Base-by-base conservation (phyloP, 441 rosid species). In the Manihot esculenta region DNA sequence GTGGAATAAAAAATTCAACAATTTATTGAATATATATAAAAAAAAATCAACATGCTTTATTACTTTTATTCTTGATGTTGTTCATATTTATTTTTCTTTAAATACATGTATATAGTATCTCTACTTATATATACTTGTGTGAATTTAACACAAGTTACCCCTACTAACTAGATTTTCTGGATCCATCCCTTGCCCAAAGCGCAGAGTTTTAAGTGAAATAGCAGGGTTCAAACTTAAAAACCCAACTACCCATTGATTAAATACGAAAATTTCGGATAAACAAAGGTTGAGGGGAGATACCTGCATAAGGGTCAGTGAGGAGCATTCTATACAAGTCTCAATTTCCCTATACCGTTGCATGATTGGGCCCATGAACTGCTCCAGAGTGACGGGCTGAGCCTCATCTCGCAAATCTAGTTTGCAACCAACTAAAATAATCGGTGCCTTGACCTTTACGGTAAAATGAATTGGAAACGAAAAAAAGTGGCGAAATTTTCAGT, bases 271-370 rank as follows among this genome's bases (percentile, higher is more conserved):
- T 33, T 30, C 21, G 7, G 27, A 21, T 4, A 49, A 27, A 30
- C 17, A 27, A 54, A 66, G 53, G 21, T 59, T n/a, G 0, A 42
- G 33, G 47, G 18, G 58, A 27, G 38, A 50, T 56, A 90, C 99
- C 94, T 92, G 99, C 83, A 88, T 86, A 74, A 80, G 95, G 59
- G 85, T 90, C 53, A 74, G 69, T 24, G 87, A 83, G 48, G 98
- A 93, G 77, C 97, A 91, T 65, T 86, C 85, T 41, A 91, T 79
- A 59, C 89, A 88, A 64, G 90, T 84, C 82, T 93, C 96, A 68
- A 93, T 85, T 80, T 93, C 93, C 77, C 86, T 84, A 71, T 80
- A 84, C 66, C 79, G 80, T 61, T 89, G 87, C 97, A 91, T 91
- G 70, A 89, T 85, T 7, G 90, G 89, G 49, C 88, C 83, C 84